A percentile compares a stretch with the other conserved stretches of the same genome.
phyloP scores from a whole-genome alignment of 805 yeast species.

The Lipomyces yamanashiensis region DNA sequence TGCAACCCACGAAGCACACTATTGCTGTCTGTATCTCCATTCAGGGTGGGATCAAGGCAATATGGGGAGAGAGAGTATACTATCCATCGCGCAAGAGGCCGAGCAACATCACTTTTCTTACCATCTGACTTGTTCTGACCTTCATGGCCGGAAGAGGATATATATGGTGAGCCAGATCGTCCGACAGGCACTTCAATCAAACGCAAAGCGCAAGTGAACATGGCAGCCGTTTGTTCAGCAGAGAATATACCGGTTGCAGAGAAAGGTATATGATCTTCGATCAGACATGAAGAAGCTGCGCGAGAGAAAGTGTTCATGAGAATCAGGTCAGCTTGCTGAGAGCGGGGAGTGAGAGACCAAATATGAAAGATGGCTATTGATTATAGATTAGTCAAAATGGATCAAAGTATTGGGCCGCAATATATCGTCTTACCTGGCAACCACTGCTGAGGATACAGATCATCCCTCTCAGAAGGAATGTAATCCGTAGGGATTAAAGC shows the following conservation, averaged over 20 bases:
- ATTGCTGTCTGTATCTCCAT: neutral
- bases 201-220: constrained; percentile 55
- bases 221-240: constrained; percentile 60
- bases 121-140: constrained; percentile 17
- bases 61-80: constrained; percentile 57
- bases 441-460: constrained; percentile 28
- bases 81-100: constrained; percentile 57
- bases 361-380: constrained; percentile 63
- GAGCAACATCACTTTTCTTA: constrained; percentile 34
- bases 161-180: constrained; percentile 52
- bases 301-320: constrained; percentile 68
- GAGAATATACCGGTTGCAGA: constrained; percentile 68
- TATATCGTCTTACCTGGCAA: constrained; percentile 26
- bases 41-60: constrained; percentile 47
- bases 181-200: constrained; percentile 54
- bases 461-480: constrained; percentile 3
- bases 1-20: constrained; percentile 15
- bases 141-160: constrained; percentile 23
- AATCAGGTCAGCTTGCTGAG: constrained; percentile 62
- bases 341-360: constrained; percentile 64
- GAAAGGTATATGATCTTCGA: constrained; percentile 45
- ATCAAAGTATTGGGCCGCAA: neutral
- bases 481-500: constrained; percentile 19
- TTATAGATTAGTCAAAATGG: neutral
- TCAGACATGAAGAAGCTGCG: constrained; percentile 50